Base-by-base conservation (phyloP, 768 basidiomycete species). In the Rhizopogon roseolus region DNA sequence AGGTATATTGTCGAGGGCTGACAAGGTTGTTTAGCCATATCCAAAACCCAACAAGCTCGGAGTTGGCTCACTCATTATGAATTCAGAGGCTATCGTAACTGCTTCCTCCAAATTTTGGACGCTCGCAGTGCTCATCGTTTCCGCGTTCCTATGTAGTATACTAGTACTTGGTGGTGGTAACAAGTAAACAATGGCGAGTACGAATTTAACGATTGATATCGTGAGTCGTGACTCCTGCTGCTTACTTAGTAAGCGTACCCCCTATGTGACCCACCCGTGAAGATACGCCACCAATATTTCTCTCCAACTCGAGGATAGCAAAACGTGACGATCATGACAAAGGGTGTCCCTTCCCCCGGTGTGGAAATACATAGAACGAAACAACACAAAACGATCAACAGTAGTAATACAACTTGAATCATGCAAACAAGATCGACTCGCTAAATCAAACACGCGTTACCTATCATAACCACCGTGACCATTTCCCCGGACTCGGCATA, bases 401-500 rank as follows among this genome's bases (percentile, higher is more conserved):
- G 9, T 45, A 11, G 5, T 45, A 48, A 16, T 48, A 48, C 46
- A 48, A 48, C 46, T 48, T 14, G 19, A 10, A 34, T 48, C 19
- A 48, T 48, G 32, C 32, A 48, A 22, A 48, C 32, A 36, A 48
- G 32, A 48, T 48, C 14, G 14, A 48, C 19, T 34, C 45, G 22
- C 19, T 14, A 48, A 36, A 48, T 48, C 46, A 46, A 46, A 22
- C 44, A 46, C 22, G 22, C 22, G 22, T 22, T 19, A 19, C 13
- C 13, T 46, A 39, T 76, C 62, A 82, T 73, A 74, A 81, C 80
- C 78, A 81, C 52, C 73, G 68, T 16, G 73, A 69, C 64, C 77
- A 77, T 61, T 77, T 77, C 17, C 76, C 77, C 1, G 85, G 84
- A 60, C 82, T 84, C 43, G 76, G 61, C 55, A 76, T 56, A 45